Percentiles rank a stretch among this genome's conserved stretches.
phyloP scores from a whole-genome alignment of 2,329 filamentous ascomycete species.

The Anthostomella pinea region DNA sequence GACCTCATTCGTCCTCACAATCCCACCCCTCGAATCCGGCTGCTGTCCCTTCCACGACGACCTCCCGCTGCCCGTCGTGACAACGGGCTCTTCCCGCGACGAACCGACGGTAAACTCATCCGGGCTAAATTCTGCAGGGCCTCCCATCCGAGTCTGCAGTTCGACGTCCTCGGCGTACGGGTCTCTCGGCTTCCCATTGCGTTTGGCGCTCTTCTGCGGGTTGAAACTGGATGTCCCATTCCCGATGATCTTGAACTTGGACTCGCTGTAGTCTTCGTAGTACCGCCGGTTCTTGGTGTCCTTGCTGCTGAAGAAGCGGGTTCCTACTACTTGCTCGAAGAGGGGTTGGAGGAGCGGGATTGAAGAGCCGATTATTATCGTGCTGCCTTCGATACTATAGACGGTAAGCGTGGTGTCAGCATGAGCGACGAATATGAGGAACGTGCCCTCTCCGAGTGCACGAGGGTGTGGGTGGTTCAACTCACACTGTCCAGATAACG shows the following conservation, averaged over 20 bases:
- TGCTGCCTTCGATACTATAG: constrained; percentile 25
- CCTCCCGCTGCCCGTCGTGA: no score
- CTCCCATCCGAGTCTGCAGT: no score
- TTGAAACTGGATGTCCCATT: not conserved
- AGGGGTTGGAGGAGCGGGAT: constrained; percentile 30
- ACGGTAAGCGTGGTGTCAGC: not conserved
- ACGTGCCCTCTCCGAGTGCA: no score
- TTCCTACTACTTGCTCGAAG: no score
- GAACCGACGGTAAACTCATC: no score
- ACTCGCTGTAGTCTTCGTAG: constrained; percentile 10
- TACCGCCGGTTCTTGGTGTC: no score
- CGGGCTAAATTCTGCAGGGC: no score
- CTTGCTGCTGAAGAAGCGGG: no score
- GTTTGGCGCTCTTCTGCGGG: not conserved
- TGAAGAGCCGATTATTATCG: constrained; percentile 30
- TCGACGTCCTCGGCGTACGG: no score
- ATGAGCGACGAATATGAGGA: not conserved
- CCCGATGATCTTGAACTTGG: not conserved
- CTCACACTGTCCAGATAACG: constrained; percentile 22
- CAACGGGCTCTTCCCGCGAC: no score
- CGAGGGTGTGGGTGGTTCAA: not conserved
- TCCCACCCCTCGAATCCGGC: not conserved
- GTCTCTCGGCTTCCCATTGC: no score
- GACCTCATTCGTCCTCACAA: not conserved
- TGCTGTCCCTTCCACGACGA: not conserved